Evolutionary conservation across 306 rosid species (phyloP), one percentile per base, ranked within the genome.

Genomic region (Prunus dulcis): DNA sequence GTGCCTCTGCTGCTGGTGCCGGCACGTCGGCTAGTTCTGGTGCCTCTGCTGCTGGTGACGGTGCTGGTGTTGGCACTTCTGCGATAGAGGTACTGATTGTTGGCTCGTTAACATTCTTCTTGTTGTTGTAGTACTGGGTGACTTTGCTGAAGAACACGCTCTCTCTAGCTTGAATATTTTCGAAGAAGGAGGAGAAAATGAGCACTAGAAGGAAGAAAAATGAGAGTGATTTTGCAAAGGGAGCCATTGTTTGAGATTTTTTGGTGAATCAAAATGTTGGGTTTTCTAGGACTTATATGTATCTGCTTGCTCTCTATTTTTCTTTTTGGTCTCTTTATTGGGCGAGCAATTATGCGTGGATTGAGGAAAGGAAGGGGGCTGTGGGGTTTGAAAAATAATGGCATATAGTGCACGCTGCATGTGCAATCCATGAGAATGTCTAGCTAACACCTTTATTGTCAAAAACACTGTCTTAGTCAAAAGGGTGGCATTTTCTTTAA

Each of bases 141-240:
- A 86, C 63, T 15, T 87, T 80, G 85, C 86, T 90, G 41, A 89
- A 81, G 77, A 81, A 43, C 34, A 71, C 74, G 72, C 86, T 77
- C 38, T 85, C 78, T 79, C 91, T 90, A 17, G 96, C 94, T 64
- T 87, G 88, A 51, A 73, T 84, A 57, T 80, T 89, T 11, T 82
- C 85, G 12, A 17, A 51, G 12, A 17, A 51, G 20, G 90, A 87
- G 62, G 82, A 74, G 53, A 53, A 57, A 66, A 90, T 3, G 18
- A 52, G 78, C 4, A 83, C 17, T 0, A 82, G 53, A 27, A 90
- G 73, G 66, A 86, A 73, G 81, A 86, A 67, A 73, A 82, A 57
- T 51, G 86, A 78, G 68, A 88, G 78, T 8, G 64, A 82, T 76
- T 55, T 77, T 32, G 56, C 69, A 30, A 74, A 57, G 73, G 89